These are phyloP conservation scores for Polyporus arcularius DNA, from an alignment of 768 basidiomycete species.

Conservation along the genomic window DNA sequence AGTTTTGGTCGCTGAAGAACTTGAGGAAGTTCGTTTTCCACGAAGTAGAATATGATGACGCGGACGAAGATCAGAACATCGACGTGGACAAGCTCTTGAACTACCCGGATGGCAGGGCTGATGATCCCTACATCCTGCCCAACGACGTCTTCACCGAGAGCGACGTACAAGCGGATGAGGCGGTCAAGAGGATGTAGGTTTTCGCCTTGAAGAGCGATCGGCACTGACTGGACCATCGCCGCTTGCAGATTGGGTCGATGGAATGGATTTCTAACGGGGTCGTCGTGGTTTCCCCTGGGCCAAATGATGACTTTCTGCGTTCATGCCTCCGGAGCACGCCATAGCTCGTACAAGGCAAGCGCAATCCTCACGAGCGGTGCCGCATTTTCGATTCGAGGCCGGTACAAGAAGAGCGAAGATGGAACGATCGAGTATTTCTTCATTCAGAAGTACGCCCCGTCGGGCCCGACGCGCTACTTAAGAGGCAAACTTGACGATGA, in stretches of 20 bases:
- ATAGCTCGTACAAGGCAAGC: constrained; percentile 14
- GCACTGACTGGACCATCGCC: no score
- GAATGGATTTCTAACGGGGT: constrained; percentile 23
- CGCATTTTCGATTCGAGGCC: constrained; percentile 22
- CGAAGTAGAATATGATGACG: constrained; percentile 20
- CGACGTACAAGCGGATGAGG: constrained; percentile 8
- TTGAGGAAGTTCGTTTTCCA: not conserved
- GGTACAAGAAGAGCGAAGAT: constrained; percentile 14
- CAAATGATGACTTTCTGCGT: constrained; percentile 7
- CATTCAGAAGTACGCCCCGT: constrained; percentile 24
- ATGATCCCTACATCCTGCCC: constrained; percentile 4
- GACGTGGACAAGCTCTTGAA: constrained; percentile 22
- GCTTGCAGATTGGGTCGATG: constrained; percentile 24
- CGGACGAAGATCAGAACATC: constrained; percentile 24
- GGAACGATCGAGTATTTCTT: constrained; percentile 19
- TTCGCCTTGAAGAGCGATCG: not conserved
- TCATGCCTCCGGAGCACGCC: constrained; percentile 15
- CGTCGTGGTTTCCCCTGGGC: constrained; percentile 6
- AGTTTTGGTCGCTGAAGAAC: not conserved
- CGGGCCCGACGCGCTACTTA: constrained; percentile 26
- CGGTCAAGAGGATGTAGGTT: constrained; percentile 8
- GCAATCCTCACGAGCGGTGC: constrained; percentile 7
- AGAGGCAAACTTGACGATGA: constrained; percentile 23
- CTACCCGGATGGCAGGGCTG: constrained; percentile 19
- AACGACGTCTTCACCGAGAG: constrained; percentile 25